Evolutionary conservation across 306 rosid genomes (phyloP).

Genomic region (Arachis hypogaea): DNA sequence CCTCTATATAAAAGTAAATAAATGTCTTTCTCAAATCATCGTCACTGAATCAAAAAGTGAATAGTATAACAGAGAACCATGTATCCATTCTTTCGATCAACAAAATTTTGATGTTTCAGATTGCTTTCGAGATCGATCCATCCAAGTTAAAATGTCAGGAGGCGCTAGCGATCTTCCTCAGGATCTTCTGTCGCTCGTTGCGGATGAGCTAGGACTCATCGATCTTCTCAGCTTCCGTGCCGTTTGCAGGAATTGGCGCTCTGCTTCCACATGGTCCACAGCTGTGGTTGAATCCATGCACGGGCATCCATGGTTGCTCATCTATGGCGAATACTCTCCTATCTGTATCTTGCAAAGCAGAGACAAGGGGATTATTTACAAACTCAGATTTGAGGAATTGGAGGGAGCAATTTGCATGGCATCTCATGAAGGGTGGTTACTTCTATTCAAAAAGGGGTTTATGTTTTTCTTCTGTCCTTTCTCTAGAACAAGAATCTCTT

Average conservation of each 20-base stretch:
- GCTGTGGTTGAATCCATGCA: neutral
- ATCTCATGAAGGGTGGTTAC: slow-evolving; percentile 46
- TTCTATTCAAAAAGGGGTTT: slow-evolving; percentile 21
- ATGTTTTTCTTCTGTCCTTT: slow-evolving; percentile 48
- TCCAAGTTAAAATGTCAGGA: too few relatives aligned
- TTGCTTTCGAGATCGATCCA: too few relatives aligned
- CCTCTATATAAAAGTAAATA: too few relatives aligned
- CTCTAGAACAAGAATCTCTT: slow-evolving; percentile 38
- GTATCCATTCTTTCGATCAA: too few relatives aligned
- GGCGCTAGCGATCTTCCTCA: slow-evolving; percentile 21
- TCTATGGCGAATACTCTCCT: slow-evolving; percentile 15
- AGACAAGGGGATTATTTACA: neutral
- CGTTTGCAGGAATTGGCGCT: slow-evolving; percentile 48
- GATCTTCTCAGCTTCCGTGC: slow-evolving; percentile 39
- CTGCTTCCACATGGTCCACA: slow-evolving; percentile 26
- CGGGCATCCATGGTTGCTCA: slow-evolving; percentile 31
- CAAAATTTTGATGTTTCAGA: too few relatives aligned
- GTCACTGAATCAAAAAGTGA: too few relatives aligned
- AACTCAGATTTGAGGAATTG: slow-evolving; percentile 23
- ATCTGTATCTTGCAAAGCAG: neutral
- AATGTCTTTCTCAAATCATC: too few relatives aligned
- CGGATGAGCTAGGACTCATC: slow-evolving; percentile 12
- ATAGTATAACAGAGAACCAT: too few relatives aligned
- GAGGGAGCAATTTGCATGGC: slow-evolving; percentile 45
- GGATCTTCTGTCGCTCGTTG: slow-evolving; percentile 28